A percentile compares a stretch with the other conserved stretches of the same genome.
Conservation (phyloP, 2,329 filamentous ascomycete genomes). For the Fusarium pseudoanthophilum region DNA sequence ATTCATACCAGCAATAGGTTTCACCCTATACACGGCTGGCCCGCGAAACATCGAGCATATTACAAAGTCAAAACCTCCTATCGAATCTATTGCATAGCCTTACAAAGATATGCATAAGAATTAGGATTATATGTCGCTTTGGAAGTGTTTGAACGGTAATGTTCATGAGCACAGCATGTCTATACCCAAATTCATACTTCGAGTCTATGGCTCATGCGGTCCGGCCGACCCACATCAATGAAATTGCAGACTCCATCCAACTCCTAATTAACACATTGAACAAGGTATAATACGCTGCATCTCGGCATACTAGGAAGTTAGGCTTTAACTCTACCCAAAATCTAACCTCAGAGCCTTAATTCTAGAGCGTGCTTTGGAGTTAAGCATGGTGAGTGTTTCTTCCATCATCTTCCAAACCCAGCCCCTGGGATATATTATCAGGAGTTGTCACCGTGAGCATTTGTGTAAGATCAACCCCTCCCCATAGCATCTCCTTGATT, state of each 20-base stretch:
- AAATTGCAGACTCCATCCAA: background rate
- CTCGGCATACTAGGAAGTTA: background rate
- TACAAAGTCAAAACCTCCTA: background rate
- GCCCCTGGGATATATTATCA: background rate
- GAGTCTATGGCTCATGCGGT: background rate
- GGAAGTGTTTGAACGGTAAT: background rate
- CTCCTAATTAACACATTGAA: background rate
- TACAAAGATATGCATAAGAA: background rate
- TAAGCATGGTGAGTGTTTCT: background rate
- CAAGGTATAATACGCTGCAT: background rate
- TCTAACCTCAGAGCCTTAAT: background rate
- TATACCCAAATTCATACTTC: background rate
- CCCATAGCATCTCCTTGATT: constrained; percentile 54
- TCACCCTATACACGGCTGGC: background rate
- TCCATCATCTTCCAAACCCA: background rate
- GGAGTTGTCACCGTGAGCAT: constrained; percentile 52
- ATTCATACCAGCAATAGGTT: background rate
- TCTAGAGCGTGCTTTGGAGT: background rate
- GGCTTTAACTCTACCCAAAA: background rate
- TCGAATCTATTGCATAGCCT: background rate
- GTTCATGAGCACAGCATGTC: background rate
- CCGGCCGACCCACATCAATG: background rate
- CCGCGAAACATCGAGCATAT: background rate
- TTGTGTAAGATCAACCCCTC: constrained; percentile 56
- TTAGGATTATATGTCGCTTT: background rate